phyloP scores from a whole-genome alignment of 2,329 filamentous ascomycete genomes.

The Diaporthe sp. region DNA sequence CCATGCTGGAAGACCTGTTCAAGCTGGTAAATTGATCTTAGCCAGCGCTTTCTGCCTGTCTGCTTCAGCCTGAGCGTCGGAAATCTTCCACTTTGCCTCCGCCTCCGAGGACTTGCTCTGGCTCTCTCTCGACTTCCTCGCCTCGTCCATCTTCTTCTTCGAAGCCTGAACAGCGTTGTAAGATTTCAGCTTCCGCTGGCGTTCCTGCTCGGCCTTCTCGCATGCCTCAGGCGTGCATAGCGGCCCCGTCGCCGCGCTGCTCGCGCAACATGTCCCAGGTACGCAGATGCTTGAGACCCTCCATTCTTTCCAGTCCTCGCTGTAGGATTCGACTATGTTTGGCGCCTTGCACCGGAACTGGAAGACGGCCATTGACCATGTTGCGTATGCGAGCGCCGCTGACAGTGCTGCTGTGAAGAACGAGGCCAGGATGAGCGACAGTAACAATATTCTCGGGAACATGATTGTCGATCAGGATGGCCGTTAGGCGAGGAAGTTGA shows the following conservation, averaged over 20 bases:
- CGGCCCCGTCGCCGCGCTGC: conserved; percentile 35
- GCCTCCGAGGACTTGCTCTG: conserved; percentile 20
- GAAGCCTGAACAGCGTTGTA: conserved; percentile 4
- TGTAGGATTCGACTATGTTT: conserved; percentile 27
- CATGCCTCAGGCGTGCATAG: conserved; percentile 38
- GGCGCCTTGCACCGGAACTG: conserved; percentile 39
- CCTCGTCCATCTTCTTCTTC: conserved; percentile 17
- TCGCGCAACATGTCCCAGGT: conserved; percentile 39
- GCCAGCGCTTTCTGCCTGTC: conserved; percentile 23
- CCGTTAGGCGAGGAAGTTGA: background rate
- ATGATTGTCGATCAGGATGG: background rate
- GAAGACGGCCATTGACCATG: conserved; percentile 37
- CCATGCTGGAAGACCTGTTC: background rate
- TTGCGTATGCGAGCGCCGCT: conserved; percentile 21
- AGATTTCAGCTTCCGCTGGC: conserved; percentile 21
- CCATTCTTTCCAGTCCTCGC: conserved; percentile 37
- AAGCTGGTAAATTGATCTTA: background rate
- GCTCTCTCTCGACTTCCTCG: conserved; percentile 2
- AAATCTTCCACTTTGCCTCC: conserved; percentile 22
- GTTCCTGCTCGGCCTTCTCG: conserved; percentile 29
- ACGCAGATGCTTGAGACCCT: conserved; percentile 38
- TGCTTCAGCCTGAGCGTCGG: conserved; percentile 18
- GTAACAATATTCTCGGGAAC: background rate
- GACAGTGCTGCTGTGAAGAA: conserved; percentile 3
- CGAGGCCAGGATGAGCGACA: conserved; percentile 13